A percentile compares a stretch with the other conserved stretches of the same genome.
These are phyloP conservation scores for Trichoderma brevicompactum DNA, from an alignment of 2,329 filamentous ascomycete species.

Conservation along the genomic window DNA sequence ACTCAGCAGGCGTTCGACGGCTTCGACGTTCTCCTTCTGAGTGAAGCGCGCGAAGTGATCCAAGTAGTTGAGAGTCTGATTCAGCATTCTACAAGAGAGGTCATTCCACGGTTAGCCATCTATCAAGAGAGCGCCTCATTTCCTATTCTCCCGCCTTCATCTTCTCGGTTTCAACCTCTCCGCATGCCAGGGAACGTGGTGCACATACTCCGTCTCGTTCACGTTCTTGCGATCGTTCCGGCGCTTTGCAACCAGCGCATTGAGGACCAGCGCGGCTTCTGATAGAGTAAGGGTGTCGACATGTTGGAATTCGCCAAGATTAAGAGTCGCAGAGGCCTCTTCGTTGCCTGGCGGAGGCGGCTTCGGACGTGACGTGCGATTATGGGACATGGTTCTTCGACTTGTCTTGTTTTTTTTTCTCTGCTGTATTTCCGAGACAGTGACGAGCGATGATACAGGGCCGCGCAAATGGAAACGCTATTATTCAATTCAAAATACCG, in stretches of 20 bases:
- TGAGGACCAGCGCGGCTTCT: conserved; percentile 89
- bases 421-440: neutral
- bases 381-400: conserved; percentile 21
- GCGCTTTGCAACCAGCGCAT: conserved; percentile 82
- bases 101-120: neutral
- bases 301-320: conserved; percentile 90
- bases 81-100: conserved; percentile 64
- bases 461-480: neutral
- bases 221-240: conserved; percentile 79
- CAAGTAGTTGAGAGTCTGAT: conserved; percentile 89
- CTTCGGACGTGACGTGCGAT: conserved; percentile 65
- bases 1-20: conserved; percentile 85
- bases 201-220: conserved; percentile 78
- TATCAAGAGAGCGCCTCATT: neutral
- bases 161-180: neutral
- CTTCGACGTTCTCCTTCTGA: conserved; percentile 90
- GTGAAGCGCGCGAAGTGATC: conserved; percentile 96
- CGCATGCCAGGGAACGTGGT: neutral
- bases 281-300: conserved; percentile 91
- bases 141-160: neutral
- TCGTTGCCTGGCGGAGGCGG: conserved; percentile 77
- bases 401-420: neutral
- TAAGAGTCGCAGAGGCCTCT: conserved; percentile 79
- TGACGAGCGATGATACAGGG: neutral
- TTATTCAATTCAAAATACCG: neutral